These are phyloP conservation scores for Fusarium neocosmosporiellum DNA, from an alignment of 2,329 filamentous ascomycete genomes.

Conservation along the genomic window DNA sequence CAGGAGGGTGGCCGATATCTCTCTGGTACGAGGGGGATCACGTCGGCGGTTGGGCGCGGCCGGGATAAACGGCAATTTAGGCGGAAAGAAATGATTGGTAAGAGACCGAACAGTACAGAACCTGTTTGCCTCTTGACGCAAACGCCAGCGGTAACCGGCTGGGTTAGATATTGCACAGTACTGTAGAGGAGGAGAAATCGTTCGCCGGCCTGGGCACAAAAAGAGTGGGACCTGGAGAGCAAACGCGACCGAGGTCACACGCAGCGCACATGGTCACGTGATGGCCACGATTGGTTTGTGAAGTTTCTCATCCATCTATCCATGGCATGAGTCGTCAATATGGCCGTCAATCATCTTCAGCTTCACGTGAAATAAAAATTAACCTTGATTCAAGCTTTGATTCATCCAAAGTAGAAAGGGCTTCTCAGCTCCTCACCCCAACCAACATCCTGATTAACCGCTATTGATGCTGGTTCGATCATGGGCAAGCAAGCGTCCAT, in stretches of 20 bases:
- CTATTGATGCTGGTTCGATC: neutral
- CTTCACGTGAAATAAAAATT: neutral
- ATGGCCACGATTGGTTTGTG: neutral
- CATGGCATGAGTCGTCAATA: neutral
- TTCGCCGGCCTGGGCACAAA: constrained; percentile 16
- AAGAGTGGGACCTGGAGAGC: constrained; percentile 37
- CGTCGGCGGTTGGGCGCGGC: constrained; percentile 19
- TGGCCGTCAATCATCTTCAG: neutral
- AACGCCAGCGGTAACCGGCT: constrained; percentile 30
- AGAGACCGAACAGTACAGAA: constrained; percentile 22
- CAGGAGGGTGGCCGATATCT: constrained; percentile 18
- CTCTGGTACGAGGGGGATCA: constrained; percentile 15
- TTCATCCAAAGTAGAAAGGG: neutral
- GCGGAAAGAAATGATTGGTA: constrained; percentile 20
- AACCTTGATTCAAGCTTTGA: neutral
- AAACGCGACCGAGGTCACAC: constrained; percentile 21
- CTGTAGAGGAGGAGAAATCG: constrained; percentile 40
- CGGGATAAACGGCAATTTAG: constrained; percentile 8
- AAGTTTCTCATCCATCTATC: neutral
- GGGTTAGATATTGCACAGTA: constrained; percentile 15
- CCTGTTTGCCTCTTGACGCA: constrained; percentile 37
- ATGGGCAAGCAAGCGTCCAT: constrained; percentile 18
- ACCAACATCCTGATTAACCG: constrained; percentile 1
- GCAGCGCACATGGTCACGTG: constrained; percentile 19
- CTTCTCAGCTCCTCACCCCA: neutral